Base-by-base conservation (phyloP, 495 filamentous ascomycete genomes). In the Neurospora intermedia region DNA sequence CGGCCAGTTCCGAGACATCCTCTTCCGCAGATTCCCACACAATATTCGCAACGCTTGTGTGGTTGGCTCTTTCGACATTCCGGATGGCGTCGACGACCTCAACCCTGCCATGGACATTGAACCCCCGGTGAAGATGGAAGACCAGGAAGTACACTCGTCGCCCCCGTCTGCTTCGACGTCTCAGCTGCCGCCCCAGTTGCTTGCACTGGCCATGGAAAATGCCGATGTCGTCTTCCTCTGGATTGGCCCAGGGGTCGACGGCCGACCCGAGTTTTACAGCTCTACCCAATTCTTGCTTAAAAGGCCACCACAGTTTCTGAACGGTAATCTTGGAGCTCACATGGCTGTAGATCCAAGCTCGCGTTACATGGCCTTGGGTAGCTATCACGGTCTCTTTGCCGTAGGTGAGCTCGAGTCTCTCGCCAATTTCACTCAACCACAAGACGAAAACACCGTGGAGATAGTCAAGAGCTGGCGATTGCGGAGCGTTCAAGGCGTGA, bases 331-430 rank as follows among this genome's bases (percentile, higher is more conserved):
- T 71, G 94, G 94, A 6, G 90, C 89, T 72, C 91, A 94, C 79
- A 81, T 97, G 70, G 91, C 94, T 45, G 89, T 97, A 45, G 94
- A 98, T 80, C 94, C 94, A 27, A 85, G 83, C 71, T 87, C 82
- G 11, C 80, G 82, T 18, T 87, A 87, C 77, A 75, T 87, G 73
- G 84, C 81, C 2, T 73, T 87, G 27, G 83, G 82, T 39, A 81
- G 82, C 62, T 79, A 82, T 40, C 77, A 86, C 38, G 80, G 80
- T 42, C 71, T 83, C 18, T 84, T 88, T 70, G 78, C 84, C 8
- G 81, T 97, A 15, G 93, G 89, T 78, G 84, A 87, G 45, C 82
- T 92, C 16, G 84, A 89, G 72, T 77, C 85, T 4, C 83, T 86
- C 77, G 78, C 81, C 31, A 75, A 81, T 16, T 78, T 92, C 39